These are phyloP conservation scores for Sequoia sempervirens DNA, from an alignment of 75 land plant species.

Conservation along the genomic window DNA sequence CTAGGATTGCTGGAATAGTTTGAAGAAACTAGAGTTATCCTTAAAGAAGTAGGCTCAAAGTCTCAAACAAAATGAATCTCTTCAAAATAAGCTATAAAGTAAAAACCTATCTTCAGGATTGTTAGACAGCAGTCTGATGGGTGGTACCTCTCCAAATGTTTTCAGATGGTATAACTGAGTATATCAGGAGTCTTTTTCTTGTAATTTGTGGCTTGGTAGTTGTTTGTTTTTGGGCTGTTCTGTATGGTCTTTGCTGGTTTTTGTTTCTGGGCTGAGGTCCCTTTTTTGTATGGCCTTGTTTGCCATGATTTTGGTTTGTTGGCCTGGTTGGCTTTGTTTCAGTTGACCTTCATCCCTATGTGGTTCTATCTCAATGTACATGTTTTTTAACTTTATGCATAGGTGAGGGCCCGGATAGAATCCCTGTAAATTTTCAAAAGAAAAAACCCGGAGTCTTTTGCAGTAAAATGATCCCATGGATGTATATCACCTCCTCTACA, in stretches of 20 bases:
- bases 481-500: neutral
- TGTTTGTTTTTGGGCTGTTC: no score
- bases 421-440: no score
- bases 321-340: no score
- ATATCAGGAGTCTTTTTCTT: neutral
- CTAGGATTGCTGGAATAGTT: neutral
- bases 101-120: neutral
- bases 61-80: neutral
- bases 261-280: no score
- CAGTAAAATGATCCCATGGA: neutral
- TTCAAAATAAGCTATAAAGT: neutral
- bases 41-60: neutral
- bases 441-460: no score
- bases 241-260: no score
- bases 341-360: no score
- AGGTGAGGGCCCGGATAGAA: no score
- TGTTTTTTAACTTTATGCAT: no score
- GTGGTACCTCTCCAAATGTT: neutral
- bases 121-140: neutral
- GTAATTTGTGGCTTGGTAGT: neutral
- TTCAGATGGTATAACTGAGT: neutral
- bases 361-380: no score
- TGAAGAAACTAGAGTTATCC: neutral
- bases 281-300: no score
- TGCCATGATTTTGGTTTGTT: no score